Conservation (phyloP, 1,139 yeast species). For the Diutina sp. region DNA sequence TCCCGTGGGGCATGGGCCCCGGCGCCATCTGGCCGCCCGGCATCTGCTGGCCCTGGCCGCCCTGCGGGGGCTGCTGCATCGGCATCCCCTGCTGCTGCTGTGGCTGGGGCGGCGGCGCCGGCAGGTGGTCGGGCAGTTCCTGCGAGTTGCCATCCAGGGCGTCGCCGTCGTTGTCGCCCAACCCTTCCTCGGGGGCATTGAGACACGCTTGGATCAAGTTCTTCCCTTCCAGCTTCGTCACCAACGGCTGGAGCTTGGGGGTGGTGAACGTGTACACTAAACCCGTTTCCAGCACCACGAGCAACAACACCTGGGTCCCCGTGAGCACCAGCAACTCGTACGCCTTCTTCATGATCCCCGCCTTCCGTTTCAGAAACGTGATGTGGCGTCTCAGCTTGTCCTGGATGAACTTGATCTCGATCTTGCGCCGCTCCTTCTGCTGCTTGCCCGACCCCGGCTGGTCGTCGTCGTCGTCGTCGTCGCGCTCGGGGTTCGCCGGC, state of each 20-base stretch:
- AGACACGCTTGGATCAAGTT: conserved; percentile 93
- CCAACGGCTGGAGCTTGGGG: conserved; percentile 94
- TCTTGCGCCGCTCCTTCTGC: conserved; percentile 83
- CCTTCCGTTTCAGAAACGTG: conserved; percentile 93
- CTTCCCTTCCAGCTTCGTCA: conserved; percentile 94
- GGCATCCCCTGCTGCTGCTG: conserved; percentile 15
- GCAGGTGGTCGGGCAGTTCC: conserved; percentile 28
- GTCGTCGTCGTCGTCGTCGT: conserved; percentile 65
- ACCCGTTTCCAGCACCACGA: conserved; percentile 95
- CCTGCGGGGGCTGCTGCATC: conserved; percentile 5
- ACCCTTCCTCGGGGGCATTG: conserved; percentile 74
- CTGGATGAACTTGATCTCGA: conserved; percentile 92
- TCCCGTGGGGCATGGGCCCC: conserved; percentile 33
- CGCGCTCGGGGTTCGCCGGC: conserved; percentile 12
- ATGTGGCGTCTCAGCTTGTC: conserved; percentile 97
- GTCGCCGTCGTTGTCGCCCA: conserved; percentile 50
- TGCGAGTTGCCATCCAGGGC: conserved; percentile 40
- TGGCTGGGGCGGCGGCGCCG: conserved; percentile 18
- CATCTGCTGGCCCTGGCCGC: conserved; percentile 15
- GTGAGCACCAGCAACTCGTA: conserved; percentile 91
- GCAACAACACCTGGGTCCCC: conserved; percentile 87
- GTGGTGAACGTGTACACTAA: conserved; percentile 97
- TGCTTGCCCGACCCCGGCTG: conserved; percentile 37
- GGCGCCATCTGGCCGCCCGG: conserved; percentile 30
- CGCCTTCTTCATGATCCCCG: conserved; percentile 98